Percentiles rank a stretch among this genome's conserved stretches.
Conservation (phyloP, 2,329 filamentous ascomycete genomes). For the Cladophialophora immunda region DNA sequence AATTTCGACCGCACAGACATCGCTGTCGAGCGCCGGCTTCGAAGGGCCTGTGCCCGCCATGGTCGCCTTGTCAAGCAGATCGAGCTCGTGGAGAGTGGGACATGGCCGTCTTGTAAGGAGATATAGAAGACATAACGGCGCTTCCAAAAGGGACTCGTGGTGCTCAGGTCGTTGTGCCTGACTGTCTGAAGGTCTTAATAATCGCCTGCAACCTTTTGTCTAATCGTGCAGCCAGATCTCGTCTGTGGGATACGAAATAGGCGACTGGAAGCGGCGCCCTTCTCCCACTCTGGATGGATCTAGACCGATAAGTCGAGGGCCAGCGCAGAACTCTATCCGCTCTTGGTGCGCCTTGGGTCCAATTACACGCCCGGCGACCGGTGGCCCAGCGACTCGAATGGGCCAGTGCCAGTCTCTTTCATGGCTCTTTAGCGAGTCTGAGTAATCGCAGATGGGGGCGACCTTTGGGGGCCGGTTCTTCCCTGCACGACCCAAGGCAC, state of each 20-base stretch:
- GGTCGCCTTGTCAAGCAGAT: constrained; percentile 2
- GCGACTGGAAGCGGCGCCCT: not conserved
- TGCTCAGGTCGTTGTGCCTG: not conserved
- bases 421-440: not conserved
- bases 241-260: constrained; percentile 1
- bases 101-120: not conserved
- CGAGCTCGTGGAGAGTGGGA: not conserved
- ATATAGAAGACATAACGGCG: not conserved
- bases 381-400: too few relatives aligned
- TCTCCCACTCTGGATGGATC: not conserved
- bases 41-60: not conserved
- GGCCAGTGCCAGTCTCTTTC: too few relatives aligned
- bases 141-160: not conserved
- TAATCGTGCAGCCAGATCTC: not conserved
- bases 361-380: too few relatives aligned
- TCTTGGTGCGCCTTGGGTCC: too few relatives aligned
- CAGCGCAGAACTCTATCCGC: too few relatives aligned
- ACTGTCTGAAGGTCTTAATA: not conserved
- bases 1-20: constrained; percentile 2
- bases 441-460: not conserved
- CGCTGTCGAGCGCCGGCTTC: not conserved
- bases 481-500: too few relatives aligned
- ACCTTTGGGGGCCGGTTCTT: not conserved
- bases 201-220: not conserved
- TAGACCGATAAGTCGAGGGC: too few relatives aligned